Base-by-base conservation (phyloP, 176 grass and related monocot genomes). In the Tuctoria greenei region DNA sequence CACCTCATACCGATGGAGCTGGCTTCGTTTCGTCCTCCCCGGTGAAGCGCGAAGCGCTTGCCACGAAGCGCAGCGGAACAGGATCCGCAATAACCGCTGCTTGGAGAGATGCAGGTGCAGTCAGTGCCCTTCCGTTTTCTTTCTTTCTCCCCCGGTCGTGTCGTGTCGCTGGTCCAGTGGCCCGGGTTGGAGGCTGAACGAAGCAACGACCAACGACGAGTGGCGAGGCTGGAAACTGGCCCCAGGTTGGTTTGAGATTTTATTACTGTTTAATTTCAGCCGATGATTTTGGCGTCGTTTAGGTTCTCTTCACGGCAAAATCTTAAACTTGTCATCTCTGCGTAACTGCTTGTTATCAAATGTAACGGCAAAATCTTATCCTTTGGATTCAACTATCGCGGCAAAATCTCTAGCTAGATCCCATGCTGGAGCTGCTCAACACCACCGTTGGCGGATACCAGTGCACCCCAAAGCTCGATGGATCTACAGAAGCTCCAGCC, bases 401-500 rank as follows among this genome's bases (percentile, higher is more conserved):
- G n/a, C n/a, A n/a, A n/a, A n/a, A n/a, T n/a, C n/a, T n/a, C n/a
- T n/a, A n/a, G n/a, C n/a, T n/a, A n/a, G n/a, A n/a, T n/a, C n/a
- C n/a, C n/a, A n/a, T n/a, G 26, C 58, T 93, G 64, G 91, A 87
- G 54, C 83, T 90, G 78, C 88, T 93, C 11, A 88, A 83, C 73
- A 82, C 82, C 23, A 88, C 82, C 24, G 91, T 85, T 44, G 88
- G 91, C 50, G 85, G 91, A 34, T 90, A 83, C 74, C 82, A 93
- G 62, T 90, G 88, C 75, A 81, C 84, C 35, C 91, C 91, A 20
- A 93, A 88, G 88, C 41, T 95, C 75, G 82, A 91, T 86, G 77
- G 72, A 23, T n/a, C n/a, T n/a, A 72, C 72, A n/a, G 47, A 91
- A 81, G 36, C 45, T 95, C 76, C 86, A 86, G 5, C 88, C 89